These are phyloP conservation scores for Pneumocystis carinii DNA, from an alignment of 1,139 yeast species.

Conservation along the genomic window DNA sequence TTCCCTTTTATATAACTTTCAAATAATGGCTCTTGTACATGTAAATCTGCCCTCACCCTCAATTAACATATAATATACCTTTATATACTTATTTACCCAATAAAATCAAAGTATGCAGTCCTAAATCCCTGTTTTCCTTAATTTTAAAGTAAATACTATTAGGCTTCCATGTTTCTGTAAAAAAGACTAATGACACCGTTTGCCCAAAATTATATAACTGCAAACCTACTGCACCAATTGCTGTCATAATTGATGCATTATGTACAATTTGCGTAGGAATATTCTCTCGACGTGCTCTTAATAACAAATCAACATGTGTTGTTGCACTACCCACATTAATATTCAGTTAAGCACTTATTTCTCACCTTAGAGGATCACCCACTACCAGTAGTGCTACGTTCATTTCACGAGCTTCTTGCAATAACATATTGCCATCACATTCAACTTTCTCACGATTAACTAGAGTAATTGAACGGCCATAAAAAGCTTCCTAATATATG, in stretches of 20 bases:
- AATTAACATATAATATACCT: not conserved
- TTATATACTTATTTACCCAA: conserved; percentile 22
- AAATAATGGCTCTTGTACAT: conserved; percentile 89
- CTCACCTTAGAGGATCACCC: conserved; percentile 80
- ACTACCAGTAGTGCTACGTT: conserved; percentile 88
- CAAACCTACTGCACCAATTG: conserved; percentile 94
- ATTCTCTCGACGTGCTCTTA: conserved; percentile 72
- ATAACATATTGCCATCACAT: conserved; percentile 66
- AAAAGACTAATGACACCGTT: conserved; percentile 86
- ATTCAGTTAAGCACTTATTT: not conserved
- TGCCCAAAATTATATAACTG: conserved; percentile 94
- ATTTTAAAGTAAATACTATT: conserved; percentile 85
- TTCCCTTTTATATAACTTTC: conserved; percentile 92
- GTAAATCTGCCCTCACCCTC: conserved; percentile 42
- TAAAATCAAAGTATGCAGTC: conserved; percentile 75
- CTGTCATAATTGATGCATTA: conserved; percentile 96
- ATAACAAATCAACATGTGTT: conserved; percentile 84
- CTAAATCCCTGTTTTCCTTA: conserved; percentile 75
- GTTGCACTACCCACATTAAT: conserved; percentile 41
- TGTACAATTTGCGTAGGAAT: conserved; percentile 73
- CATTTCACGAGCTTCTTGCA: conserved; percentile 49
- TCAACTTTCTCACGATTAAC: conserved; percentile 95
- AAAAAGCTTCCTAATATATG: conserved; percentile 48
- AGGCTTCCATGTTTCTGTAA: conserved; percentile 91
- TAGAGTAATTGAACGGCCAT: conserved; percentile 68